Evolutionary conservation across 768 basidiomycete species (phyloP).

Genomic region (Psilocybe cyanescens): DNA sequence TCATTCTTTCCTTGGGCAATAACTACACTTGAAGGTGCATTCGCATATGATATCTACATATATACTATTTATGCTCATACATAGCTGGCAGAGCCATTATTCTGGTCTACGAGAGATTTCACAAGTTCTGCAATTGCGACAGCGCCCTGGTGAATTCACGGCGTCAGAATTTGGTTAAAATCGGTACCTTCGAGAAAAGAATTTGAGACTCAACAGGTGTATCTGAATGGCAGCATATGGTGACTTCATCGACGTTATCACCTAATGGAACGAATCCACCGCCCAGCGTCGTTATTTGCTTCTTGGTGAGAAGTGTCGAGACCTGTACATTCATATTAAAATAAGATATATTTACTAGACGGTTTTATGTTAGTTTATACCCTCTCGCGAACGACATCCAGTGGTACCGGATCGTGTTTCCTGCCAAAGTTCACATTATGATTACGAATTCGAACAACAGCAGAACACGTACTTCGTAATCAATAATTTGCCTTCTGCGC

Average conservation of each 20-base stretch:
- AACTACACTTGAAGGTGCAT: too few relatives aligned
- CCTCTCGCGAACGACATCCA: slow-evolving; percentile 43
- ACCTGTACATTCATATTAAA: slow-evolving; percentile 34
- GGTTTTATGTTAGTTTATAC: slow-evolving; percentile 30
- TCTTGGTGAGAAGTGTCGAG: slow-evolving; percentile 42
- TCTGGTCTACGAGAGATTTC: slow-evolving; percentile 58
- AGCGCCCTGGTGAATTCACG: slow-evolving; percentile 41
- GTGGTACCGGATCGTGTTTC: slow-evolving; percentile 51
- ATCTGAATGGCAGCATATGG: slow-evolving; percentile 70
- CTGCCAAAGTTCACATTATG: slow-evolving; percentile 27
- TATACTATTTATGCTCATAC: too few relatives aligned
- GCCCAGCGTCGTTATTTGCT: slow-evolving; percentile 50
- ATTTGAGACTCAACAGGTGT: slow-evolving; percentile 49
- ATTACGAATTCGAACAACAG: neutral
- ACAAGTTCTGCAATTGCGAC: slow-evolving; percentile 56
- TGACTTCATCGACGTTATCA: slow-evolving; percentile 48
- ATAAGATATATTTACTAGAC: neutral
- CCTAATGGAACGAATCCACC: slow-evolving; percentile 47
- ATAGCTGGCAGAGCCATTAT: slow-evolving; percentile 31
- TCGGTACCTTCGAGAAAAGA: neutral
- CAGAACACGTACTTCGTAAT: slow-evolving; percentile 53
- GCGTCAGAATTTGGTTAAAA: too few relatives aligned
- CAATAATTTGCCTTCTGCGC: slow-evolving; percentile 55
- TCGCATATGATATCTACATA: too few relatives aligned
- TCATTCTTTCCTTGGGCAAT: too few relatives aligned